These are phyloP conservation scores for Trifolium pratense DNA, from an alignment of 306 rosid genomes.

Conservation along the genomic window DNA sequence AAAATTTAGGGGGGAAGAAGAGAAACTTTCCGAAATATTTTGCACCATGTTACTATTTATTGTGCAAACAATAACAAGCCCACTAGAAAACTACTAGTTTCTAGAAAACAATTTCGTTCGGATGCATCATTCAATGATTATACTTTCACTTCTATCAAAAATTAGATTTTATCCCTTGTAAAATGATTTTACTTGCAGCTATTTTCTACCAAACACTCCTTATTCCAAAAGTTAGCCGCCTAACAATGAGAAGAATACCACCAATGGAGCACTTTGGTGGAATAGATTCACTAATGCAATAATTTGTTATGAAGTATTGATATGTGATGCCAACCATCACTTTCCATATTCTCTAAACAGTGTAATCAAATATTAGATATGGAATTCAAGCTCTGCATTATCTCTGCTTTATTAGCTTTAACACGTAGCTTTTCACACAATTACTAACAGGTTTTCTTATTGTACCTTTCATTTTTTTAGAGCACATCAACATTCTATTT, in stretches of 20 bases:
- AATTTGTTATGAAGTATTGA: constrained; percentile 10
- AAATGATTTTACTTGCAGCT: neutral
- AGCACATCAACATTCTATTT: constrained; percentile 53
- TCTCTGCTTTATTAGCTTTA: constrained; percentile 25
- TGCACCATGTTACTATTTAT: no score
- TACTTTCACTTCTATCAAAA: neutral
- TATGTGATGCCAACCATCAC: constrained; percentile 15
- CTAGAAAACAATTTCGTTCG: no score
- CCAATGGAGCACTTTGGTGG: neutral
- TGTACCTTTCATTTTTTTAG: neutral
- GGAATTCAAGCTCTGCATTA: neutral
- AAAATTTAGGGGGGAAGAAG: no score
- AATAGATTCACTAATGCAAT: constrained; percentile 5
- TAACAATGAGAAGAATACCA: neutral
- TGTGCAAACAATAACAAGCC: no score
- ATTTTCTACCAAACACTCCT: neutral
- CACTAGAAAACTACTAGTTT: no score
- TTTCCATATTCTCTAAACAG: neutral
- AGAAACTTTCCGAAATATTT: no score
- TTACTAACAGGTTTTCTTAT: constrained; percentile 2
- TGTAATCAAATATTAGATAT: constrained; percentile 17
- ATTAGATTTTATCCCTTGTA: neutral
- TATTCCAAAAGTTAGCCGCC: neutral
- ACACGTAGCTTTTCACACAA: neutral
- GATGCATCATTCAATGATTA: no score